These are phyloP conservation scores for Intubia oerlemansii DNA, from an alignment of 2,329 filamentous ascomycete species.

Conservation along the genomic window DNA sequence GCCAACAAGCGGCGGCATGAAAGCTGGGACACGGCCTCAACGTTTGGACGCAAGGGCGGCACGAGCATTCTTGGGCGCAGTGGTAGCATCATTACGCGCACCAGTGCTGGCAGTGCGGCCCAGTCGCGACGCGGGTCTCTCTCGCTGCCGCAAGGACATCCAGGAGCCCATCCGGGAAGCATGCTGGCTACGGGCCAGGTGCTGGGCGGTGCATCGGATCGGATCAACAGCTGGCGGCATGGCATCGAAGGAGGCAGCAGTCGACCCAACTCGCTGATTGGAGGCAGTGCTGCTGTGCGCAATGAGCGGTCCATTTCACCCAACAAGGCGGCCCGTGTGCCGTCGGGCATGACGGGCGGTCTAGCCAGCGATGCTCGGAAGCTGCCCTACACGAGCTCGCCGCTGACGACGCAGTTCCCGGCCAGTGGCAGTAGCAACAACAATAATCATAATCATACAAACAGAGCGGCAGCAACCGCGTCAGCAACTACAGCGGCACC, in stretches of 20 bases:
- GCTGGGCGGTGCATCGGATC: no score
- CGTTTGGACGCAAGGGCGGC: slow-evolving; percentile 48
- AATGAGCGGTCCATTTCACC: slow-evolving; percentile 36
- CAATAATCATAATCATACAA: neutral
- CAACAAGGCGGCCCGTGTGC: slow-evolving; percentile 18
- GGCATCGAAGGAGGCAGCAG: slow-evolving; percentile 22
- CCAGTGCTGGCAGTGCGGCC: slow-evolving; percentile 23
- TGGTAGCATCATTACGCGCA: slow-evolving; percentile 32
- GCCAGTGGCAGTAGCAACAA: neutral
- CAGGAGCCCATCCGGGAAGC: no score
- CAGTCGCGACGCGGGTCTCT: slow-evolving; percentile 35
- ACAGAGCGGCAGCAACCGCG: no score
- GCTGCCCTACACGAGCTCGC: slow-evolving; percentile 16
- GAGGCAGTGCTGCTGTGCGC: slow-evolving; percentile 14
- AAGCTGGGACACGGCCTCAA: slow-evolving; percentile 56
- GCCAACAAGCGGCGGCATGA: slow-evolving; percentile 56
- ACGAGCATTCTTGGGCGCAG: slow-evolving; percentile 35
- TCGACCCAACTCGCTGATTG: slow-evolving; percentile 15
- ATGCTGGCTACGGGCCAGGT: no score
- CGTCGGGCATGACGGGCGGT: no score
- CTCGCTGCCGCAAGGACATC: slow-evolving; percentile 13
- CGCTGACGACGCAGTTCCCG: slow-evolving; percentile 5
- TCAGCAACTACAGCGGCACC: no score
- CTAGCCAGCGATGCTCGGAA: slow-evolving; percentile 24
- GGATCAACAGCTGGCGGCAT: slow-evolving; percentile 78